Base-by-base conservation (phyloP, 164 flowering plant species). In the Berberis vulgaris region DNA sequence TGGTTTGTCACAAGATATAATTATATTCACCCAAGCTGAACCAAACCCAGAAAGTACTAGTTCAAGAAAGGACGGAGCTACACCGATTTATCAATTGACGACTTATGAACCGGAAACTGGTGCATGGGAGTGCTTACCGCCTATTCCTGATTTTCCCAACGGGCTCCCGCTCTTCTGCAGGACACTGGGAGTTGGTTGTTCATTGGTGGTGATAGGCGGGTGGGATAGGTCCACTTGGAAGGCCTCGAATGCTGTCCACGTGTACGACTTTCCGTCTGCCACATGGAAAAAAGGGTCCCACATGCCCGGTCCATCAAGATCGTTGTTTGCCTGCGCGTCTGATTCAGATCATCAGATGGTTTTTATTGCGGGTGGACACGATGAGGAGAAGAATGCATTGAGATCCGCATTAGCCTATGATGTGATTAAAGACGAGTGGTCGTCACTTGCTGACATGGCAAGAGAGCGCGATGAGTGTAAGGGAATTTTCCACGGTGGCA, bases 361-460 rank as follows among this genome's bases (percentile, higher is more conserved):
- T 61, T 79, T 59, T 49, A 84, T 89, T 6, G 93, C 87, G 0
- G 96, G 93, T 5, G 94, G 96, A 0, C 96, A 89, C 50, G 91
- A 87, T 26, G 78, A 50, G 0, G 80, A 74, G 47, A 87, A 89
- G 76, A 79, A 76, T 7, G 94, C 96, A 7, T 59, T 89, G 80
- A 76, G 56, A 11, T 84, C 91, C 0, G 85, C 79, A 2, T 6
- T 83, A 69, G 73, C 71, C 38, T 89, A 87, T 69, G 85, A 87
- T 73, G 84, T 87, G 78, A 74, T 68, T 0, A 52, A 57, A 1
- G 82, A 86, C 10, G 60, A 66, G 78, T 89, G 96, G 96, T 45
- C 12, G 54, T 45, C 43, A 1, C 43, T 87, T 40, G 79, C 84
- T 11, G 94, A 85, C 75, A 89, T 89, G 96, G 82, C 73, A 2